Evolutionary conservation across 345 rosid species (phyloP).

Genomic region (Aquilaria yunnanensis): DNA sequence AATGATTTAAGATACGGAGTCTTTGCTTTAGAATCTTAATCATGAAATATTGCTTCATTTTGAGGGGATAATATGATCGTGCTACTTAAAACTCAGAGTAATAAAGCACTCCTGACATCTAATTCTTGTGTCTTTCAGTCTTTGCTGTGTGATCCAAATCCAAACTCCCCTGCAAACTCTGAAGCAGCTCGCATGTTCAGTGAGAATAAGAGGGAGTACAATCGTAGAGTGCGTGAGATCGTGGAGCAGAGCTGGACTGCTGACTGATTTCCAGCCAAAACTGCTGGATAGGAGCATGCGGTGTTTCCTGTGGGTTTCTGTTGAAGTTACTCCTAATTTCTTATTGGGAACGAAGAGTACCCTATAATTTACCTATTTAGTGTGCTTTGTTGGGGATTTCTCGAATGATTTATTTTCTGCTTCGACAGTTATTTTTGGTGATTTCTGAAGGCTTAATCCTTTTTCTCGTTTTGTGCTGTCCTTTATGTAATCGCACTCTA

Average conservation of each 20-base stretch:
- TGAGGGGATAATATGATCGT: not conserved
- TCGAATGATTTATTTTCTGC: conserved; percentile 20
- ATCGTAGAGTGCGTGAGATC: conserved; percentile 62
- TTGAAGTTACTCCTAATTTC: not conserved
- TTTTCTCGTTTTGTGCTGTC: not conserved
- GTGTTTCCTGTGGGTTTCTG: not conserved
- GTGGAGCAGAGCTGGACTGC: conserved; percentile 85
- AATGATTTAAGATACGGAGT: too few species aligned
- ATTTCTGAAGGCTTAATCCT: not conserved
- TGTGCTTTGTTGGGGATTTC: conserved; percentile 11
- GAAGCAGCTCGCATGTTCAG: conserved; percentile 83
- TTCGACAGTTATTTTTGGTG: conserved; percentile 8
- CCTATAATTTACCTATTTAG: conserved; percentile 13
- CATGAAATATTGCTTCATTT: too few species aligned
- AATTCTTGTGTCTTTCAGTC: conserved; percentile 31
- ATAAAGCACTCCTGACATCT: not conserved
- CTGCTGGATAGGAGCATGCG: not conserved
- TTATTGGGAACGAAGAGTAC: not conserved
- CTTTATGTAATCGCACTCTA: conserved; percentile 1
- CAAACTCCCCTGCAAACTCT: conserved; percentile 84
- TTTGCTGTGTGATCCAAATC: conserved; percentile 76
- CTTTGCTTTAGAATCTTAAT: too few species aligned
- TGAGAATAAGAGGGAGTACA: conserved; percentile 74
- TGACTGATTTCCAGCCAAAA: conserved; percentile 24
- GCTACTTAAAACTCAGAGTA: not conserved